These are phyloP conservation scores for Xylaria grammica DNA, from an alignment of 495 filamentous ascomycete species.

Conservation along the genomic window DNA sequence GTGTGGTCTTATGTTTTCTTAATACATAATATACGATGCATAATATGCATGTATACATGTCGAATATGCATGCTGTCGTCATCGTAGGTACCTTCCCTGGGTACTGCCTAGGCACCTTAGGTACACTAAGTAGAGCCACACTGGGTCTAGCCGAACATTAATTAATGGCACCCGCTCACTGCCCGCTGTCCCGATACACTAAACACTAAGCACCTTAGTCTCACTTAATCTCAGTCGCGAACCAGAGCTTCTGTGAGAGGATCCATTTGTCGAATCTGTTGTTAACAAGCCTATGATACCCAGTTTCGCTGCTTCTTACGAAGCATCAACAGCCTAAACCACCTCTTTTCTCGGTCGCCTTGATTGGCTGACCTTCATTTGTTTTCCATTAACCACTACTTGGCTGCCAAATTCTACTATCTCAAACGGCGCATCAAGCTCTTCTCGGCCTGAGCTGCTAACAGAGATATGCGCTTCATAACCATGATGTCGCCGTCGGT, in stretches of 20 bases:
- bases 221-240: slow-evolving; percentile 2
- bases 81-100: too few relatives aligned
- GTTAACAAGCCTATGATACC: slow-evolving; percentile 17
- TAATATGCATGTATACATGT: too few relatives aligned
- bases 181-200: too few relatives aligned
- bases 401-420: background rate
- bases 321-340: background rate
- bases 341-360: slow-evolving; percentile 11
- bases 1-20: too few relatives aligned
- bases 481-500: slow-evolving; percentile 18
- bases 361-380: slow-evolving; percentile 9
- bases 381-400: background rate
- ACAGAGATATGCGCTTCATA: slow-evolving; percentile 31
- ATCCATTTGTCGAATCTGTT: background rate
- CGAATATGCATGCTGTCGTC: too few relatives aligned
- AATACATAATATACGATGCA: too few relatives aligned
- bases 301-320: background rate
- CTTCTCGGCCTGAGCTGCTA: background rate
- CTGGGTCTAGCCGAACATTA: too few relatives aligned
- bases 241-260: background rate
- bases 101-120: too few relatives aligned
- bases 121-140: too few relatives aligned
- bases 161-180: too few relatives aligned
- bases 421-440: slow-evolving; percentile 14
- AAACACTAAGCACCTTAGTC: slow-evolving; percentile 3